Evolutionary conservation across 2,329 filamentous ascomycete species (phyloP).

Genomic region (Coleophoma crateriformis): DNA sequence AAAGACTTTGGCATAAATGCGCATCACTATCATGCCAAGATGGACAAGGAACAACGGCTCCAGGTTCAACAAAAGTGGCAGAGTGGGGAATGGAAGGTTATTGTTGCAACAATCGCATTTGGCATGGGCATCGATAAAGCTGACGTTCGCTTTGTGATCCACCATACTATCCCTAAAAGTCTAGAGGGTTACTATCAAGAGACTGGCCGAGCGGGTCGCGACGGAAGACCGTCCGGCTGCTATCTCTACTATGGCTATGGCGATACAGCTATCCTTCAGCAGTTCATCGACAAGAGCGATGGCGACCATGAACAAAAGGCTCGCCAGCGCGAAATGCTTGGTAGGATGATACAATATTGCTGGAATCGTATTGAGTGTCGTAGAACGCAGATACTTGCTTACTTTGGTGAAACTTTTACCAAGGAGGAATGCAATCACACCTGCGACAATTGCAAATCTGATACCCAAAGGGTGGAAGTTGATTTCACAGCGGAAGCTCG

Average conservation of each 20-base stretch:
- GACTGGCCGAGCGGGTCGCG: conserved; percentile 88
- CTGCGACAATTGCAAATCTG: conserved; percentile 87
- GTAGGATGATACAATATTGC: conserved; percentile 79
- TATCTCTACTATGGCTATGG: conserved; percentile 83
- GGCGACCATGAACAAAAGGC: conserved; percentile 75
- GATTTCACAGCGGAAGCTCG: conserved; percentile 75
- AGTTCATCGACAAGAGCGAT: conserved; percentile 79
- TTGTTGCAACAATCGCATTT: conserved; percentile 97
- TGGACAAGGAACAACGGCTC: conserved; percentile 63
- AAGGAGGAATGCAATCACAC: conserved; percentile 63
- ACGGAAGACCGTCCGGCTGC: conserved; percentile 82
- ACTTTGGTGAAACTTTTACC: conserved; percentile 85
- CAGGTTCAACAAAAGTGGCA: conserved; percentile 80
- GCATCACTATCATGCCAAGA: conserved; percentile 79
- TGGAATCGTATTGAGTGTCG: conserved; percentile 87
- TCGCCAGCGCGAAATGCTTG: conserved; percentile 78
- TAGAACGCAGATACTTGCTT: conserved; percentile 80
- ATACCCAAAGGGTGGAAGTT: conserved; percentile 56
- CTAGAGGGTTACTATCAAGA: conserved; percentile 98
- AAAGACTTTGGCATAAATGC: conserved; percentile 62
- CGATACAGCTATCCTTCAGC: conserved; percentile 68
- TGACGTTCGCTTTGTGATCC: conserved; percentile 93
- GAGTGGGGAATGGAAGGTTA: conserved; percentile 70
- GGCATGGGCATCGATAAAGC: conserved; percentile 99
- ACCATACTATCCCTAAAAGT: conserved; percentile 88